Evolutionary conservation across 2,329 filamentous ascomycete genomes (phyloP).

Genomic region (Rosellinia necatrix): DNA sequence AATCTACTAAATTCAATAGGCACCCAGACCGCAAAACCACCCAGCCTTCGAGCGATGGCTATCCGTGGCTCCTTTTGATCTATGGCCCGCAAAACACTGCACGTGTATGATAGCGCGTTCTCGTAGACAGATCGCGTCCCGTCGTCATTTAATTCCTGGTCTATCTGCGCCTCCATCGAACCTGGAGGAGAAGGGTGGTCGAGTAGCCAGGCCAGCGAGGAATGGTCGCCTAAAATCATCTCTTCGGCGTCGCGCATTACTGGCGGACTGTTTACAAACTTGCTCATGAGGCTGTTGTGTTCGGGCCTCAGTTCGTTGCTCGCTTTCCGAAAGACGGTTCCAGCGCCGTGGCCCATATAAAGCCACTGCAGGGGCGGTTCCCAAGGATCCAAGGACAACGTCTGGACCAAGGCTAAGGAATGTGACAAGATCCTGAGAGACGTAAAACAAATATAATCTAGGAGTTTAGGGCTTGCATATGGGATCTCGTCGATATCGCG

Average conservation of each 20-base stretch:
- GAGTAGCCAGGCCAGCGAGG: conserved; percentile 42
- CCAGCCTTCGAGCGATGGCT: conserved; percentile 42
- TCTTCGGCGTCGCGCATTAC: conserved; percentile 38
- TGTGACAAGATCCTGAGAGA: conserved; percentile 44
- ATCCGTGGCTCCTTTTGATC: conserved; percentile 38
- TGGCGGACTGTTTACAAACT: conserved; percentile 39
- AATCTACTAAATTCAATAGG: conserved; percentile 42
- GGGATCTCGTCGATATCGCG: conserved; percentile 42
- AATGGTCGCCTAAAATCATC: conserved; percentile 40
- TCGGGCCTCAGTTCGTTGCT: conserved; percentile 28
- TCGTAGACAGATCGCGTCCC: conserved; percentile 38
- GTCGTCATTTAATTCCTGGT: conserved; percentile 41
- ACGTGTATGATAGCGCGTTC: conserved; percentile 43
- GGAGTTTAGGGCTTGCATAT: conserved; percentile 31
- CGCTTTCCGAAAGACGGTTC: conserved; percentile 40
- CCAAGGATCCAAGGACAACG: conserved; percentile 43
- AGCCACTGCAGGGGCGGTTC: conserved; percentile 46
- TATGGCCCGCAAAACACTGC: conserved; percentile 40
- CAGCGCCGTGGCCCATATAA: conserved; percentile 43
- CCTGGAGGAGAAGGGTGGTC: conserved; percentile 38
- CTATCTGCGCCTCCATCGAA: conserved; percentile 32
- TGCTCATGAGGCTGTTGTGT: conserved; percentile 32
- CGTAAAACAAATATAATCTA: conserved; percentile 44
- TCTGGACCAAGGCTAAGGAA: conserved; percentile 46
- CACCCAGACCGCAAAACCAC: conserved; percentile 44